Evolutionary conservation across 192 early-diverging fungal species (phyloP).

Genomic region (Coemansia sp.): DNA sequence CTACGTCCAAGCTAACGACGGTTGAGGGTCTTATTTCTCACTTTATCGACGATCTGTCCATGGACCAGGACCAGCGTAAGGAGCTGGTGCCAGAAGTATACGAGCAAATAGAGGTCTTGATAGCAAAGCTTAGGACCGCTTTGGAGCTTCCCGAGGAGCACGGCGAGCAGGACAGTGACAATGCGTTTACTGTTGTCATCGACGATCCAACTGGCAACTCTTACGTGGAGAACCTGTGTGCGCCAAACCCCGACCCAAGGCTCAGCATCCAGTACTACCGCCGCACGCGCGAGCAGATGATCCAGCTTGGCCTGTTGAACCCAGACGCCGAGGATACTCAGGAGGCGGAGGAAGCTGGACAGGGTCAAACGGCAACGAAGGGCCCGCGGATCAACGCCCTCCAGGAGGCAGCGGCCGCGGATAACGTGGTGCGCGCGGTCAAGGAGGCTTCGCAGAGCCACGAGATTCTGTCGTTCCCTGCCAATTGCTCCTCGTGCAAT

Average conservation of each 20-base stretch:
- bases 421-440: slow-evolving; percentile 29
- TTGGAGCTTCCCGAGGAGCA: slow-evolving; percentile 55
- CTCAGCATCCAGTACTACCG: slow-evolving; percentile 67
- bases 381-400: slow-evolving; percentile 23
- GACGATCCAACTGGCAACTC: slow-evolving; percentile 94
- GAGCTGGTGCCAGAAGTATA: slow-evolving; percentile 66
- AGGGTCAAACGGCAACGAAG: slow-evolving; percentile 15
- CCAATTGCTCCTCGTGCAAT: slow-evolving; percentile 85
- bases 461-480: slow-evolving; percentile 80
- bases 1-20: slow-evolving; percentile 83
- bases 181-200: slow-evolving; percentile 74
- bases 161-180: slow-evolving; percentile 30
- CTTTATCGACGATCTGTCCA: slow-evolving; percentile 79
- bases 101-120: slow-evolving; percentile 72
- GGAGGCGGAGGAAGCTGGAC: slow-evolving; percentile 26
- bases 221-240: slow-evolving; percentile 85
- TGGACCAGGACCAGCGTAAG: slow-evolving; percentile 81
- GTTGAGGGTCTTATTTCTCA: slow-evolving; percentile 82
- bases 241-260: slow-evolving; percentile 77
- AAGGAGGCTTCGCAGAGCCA: slow-evolving; percentile 65
- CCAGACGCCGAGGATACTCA: slow-evolving; percentile 59
- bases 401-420: slow-evolving; percentile 50
- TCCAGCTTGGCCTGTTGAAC: slow-evolving; percentile 70
- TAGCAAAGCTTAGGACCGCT: slow-evolving; percentile 65
- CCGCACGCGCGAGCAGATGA: slow-evolving; percentile 79